Conservation (phyloP, 1,284 basidiomycete species). For the Psilocybe mexicana region DNA sequence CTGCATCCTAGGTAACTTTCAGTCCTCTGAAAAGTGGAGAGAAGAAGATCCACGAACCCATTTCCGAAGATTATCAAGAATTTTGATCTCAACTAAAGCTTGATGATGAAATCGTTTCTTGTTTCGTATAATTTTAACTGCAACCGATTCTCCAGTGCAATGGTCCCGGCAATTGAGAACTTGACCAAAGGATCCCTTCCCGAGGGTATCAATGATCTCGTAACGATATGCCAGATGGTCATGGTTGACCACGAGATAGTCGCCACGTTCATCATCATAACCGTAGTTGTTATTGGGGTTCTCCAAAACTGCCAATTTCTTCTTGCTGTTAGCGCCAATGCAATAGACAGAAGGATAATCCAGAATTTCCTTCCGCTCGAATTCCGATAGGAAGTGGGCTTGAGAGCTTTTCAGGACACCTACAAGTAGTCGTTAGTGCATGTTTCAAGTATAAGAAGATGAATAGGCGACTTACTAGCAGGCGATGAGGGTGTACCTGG, state of each 20-base stretch:
- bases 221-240: slow-evolving; percentile 98
- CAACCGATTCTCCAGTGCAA: slow-evolving; percentile 93
- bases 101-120: slow-evolving; percentile 99
- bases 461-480: slow-evolving; percentile 49
- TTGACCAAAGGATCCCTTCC: slow-evolving; percentile 98
- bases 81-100: slow-evolving; percentile 98
- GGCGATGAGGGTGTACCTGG: slow-evolving; percentile 74
- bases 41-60: slow-evolving; percentile 67
- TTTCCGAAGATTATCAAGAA: slow-evolving; percentile 93
- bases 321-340: slow-evolving; percentile 77
- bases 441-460: slow-evolving; percentile 7
- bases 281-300: slow-evolving; percentile 88
- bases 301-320: slow-evolving; percentile 77
- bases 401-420: slow-evolving; percentile 64
- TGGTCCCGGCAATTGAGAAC: slow-evolving; percentile 97
- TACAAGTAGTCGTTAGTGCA: slow-evolving; percentile 29
- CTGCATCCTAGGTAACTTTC: slow-evolving; percentile 69
- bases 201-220: slow-evolving; percentile 89
- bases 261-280: slow-evolving; percentile 98
- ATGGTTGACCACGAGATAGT: slow-evolving; percentile 88
- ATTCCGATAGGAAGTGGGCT: slow-evolving; percentile 72
- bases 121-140: slow-evolving; percentile 99
- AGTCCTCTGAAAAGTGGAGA: slow-evolving; percentile 1
- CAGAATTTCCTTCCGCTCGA: slow-evolving; percentile 90
- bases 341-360: slow-evolving; percentile 88